Conservation (phyloP, 164 flowering plant species). For the Vitis amurensis region DNA sequence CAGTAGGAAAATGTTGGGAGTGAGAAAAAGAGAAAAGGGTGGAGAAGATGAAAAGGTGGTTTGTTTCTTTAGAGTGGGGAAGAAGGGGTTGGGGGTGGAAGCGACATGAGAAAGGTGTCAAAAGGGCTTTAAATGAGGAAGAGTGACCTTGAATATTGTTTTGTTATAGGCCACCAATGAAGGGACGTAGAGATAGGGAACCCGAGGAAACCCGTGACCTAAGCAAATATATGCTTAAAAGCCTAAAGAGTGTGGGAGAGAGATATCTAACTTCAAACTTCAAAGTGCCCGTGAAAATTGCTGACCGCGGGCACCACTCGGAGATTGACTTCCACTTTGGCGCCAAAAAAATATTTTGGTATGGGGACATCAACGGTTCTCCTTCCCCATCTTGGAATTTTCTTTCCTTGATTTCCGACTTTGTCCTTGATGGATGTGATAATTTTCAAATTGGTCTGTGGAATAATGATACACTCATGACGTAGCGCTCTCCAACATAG, state of each 20-base stretch:
- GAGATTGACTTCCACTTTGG: conserved; percentile 25
- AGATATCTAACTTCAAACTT: background rate
- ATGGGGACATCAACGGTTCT: conserved; percentile 11
- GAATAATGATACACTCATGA: too few species aligned
- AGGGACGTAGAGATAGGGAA: conserved; percentile 18
- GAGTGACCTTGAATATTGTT: conserved; percentile 14
- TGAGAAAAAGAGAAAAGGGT: conserved; percentile 2
- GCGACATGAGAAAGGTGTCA: background rate
- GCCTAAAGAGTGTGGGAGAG: background rate
- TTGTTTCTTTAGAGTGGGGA: background rate
- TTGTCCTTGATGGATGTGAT: too few species aligned
- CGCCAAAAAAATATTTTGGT: conserved; percentile 17
- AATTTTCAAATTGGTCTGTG: too few species aligned
- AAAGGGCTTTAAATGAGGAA: conserved; percentile 5
- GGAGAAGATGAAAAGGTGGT: background rate
- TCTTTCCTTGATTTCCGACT: too few species aligned
- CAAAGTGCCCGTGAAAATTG: conserved; percentile 30
- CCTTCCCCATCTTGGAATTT: background rate
- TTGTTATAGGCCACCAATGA: background rate
- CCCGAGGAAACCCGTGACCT: conserved; percentile 46
- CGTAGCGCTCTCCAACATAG: too few species aligned
- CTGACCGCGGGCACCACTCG: conserved; percentile 29
- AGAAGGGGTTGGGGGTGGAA: background rate
- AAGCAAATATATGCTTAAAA: conserved; percentile 9
- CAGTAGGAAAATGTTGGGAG: conserved; percentile 14